Evolutionary conservation across 208 protist species (phyloP).

Genomic region (Leishmania lainsoni): DNA sequence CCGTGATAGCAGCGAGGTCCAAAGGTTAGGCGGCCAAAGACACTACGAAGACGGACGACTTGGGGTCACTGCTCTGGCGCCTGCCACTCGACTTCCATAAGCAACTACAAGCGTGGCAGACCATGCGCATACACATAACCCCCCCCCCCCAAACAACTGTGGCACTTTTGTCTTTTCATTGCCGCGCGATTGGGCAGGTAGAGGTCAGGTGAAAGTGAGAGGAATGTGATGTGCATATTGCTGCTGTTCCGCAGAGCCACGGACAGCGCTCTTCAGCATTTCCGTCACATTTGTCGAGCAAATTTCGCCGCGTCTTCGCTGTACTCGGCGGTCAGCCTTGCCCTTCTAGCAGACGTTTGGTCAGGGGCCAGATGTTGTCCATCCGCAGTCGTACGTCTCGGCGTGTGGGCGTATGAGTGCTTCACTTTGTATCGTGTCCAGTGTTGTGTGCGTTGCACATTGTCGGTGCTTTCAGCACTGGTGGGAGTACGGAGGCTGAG

Average conservation of each 20-base stretch:
- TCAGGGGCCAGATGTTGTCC: not conserved
- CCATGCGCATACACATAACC: too few species aligned
- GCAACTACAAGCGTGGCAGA: not conserved
- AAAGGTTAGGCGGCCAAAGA: not conserved
- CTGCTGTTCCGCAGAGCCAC: not conserved
- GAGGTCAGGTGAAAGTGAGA: not conserved
- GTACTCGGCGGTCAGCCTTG: not conserved
- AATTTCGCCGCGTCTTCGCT: not conserved
- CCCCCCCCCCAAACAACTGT: not conserved
- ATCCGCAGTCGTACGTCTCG: not conserved
- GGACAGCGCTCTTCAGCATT: not conserved
- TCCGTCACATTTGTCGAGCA: not conserved
- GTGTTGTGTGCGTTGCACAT: not conserved
- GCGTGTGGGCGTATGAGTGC: not conserved
- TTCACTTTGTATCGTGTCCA: not conserved
- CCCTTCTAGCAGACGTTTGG: not conserved
- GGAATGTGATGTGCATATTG: not conserved
- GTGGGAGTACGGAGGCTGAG: not conserved
- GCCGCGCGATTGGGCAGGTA: not conserved
- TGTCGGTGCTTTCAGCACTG: not conserved
- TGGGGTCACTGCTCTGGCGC: not conserved
- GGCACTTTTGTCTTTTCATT: not conserved
- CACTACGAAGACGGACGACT: not conserved
- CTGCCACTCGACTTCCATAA: not conserved
- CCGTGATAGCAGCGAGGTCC: not conserved